A percentile compares a stretch with the other conserved stretches of the same genome.
Evolutionary conservation across 2,329 filamentous ascomycete genomes (phyloP).

Genomic region (Fusarium sp.): DNA sequence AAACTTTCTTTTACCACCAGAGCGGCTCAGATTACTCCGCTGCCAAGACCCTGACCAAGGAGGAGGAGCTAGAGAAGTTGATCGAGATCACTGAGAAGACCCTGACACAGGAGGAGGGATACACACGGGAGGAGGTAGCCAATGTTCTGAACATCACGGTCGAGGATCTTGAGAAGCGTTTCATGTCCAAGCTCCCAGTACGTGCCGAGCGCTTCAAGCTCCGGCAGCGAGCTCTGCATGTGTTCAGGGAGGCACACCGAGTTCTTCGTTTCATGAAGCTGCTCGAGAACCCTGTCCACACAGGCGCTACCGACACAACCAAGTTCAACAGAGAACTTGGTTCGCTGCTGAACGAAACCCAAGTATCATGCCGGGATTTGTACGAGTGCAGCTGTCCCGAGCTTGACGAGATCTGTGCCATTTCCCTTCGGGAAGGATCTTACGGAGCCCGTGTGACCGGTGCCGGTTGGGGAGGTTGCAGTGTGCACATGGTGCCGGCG

Average conservation of each 20-base stretch:
- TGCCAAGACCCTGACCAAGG: conserved; percentile 55
- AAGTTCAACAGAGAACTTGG: conserved; percentile 76
- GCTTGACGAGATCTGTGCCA: conserved; percentile 85
- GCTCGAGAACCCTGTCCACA: conserved; percentile 64
- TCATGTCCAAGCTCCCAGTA: conserved; percentile 89
- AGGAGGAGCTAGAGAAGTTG: conserved; percentile 77
- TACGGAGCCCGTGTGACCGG: conserved; percentile 90
- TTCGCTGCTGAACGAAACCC: conserved; percentile 86
- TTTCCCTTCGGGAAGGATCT: conserved; percentile 80
- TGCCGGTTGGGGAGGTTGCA: conserved; percentile 97
- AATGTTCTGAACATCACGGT: conserved; percentile 74
- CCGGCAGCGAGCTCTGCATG: conserved; percentile 86
- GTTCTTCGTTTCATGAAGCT: conserved; percentile 85
- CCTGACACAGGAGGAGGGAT: conserved; percentile 82
- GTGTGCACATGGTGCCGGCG: conserved; percentile 88
- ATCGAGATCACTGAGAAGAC: conserved; percentile 74
- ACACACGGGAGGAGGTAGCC: conserved; percentile 87
- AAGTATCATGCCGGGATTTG: conserved; percentile 83
- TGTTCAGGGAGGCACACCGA: conserved; percentile 87
- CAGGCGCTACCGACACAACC: conserved; percentile 60
- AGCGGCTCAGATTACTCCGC: conserved; percentile 50
- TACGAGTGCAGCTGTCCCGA: conserved; percentile 95
- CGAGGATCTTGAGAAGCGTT: conserved; percentile 76
- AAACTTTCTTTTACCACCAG: conserved; percentile 74
- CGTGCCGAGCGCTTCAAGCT: conserved; percentile 89